Conservation (phyloP, 1,284 basidiomycete genomes). For the Cutaneotrichosporon sp. region DNA sequence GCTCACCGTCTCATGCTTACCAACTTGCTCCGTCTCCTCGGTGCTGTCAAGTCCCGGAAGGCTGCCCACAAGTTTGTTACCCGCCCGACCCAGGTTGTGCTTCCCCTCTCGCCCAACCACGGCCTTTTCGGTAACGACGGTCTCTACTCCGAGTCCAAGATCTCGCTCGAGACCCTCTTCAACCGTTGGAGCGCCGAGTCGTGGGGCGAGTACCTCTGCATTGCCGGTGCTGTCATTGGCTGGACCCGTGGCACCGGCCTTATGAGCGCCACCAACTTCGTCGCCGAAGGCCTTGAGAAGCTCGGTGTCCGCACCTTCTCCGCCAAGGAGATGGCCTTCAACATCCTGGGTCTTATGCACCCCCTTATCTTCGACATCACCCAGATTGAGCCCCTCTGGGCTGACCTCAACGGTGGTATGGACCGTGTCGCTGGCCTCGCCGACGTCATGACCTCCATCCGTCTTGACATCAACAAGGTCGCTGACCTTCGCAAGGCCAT, state of each 20-base stretch:
- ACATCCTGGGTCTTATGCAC: constrained; percentile 97
- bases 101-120: constrained; percentile 96
- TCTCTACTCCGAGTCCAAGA: constrained; percentile 97
- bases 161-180: constrained; percentile 95
- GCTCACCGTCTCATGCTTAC: constrained; percentile 94
- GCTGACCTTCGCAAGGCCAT: constrained; percentile 89
- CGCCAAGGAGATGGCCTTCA: constrained; percentile 99
- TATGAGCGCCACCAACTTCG: constrained; percentile 92
- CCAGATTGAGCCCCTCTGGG: constrained; percentile 99
- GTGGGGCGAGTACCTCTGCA: constrained; percentile 97
- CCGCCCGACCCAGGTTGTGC: constrained; percentile 93
- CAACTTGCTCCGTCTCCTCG: constrained; percentile 90
- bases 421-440: constrained; percentile 92
- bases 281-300: constrained; percentile 89
- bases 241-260: constrained; percentile 98
- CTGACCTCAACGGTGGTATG: constrained; percentile 95
- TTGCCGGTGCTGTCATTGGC: constrained; percentile 96
- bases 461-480: constrained; percentile 67
- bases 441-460: constrained; percentile 83
- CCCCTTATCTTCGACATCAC: constrained; percentile 99
- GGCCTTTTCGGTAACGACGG: constrained; percentile 97
- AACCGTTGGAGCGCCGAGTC: constrained; percentile 97
- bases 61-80: constrained; percentile 93
- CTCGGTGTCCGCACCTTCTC: constrained; percentile 96
- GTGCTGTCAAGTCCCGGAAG: constrained; percentile 97